phyloP scores from a whole-genome alignment of 768 basidiomycete species.

The Pisolithus sp. region DNA sequence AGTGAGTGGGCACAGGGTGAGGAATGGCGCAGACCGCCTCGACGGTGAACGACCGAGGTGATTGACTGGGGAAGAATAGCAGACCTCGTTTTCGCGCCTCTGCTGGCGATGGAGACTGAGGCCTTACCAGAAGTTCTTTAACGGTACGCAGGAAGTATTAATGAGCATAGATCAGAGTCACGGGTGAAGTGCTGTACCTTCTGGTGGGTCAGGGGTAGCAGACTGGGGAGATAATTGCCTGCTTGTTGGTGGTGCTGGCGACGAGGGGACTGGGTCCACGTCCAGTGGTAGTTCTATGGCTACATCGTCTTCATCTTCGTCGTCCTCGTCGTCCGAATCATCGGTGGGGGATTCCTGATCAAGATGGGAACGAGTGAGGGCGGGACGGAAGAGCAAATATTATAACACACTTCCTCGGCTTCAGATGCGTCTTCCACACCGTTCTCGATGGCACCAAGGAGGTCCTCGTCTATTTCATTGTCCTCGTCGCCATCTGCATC shows the following conservation, averaged over 20 bases:
- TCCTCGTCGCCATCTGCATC: slow-evolving; percentile 44
- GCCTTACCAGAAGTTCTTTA: slow-evolving; percentile 21
- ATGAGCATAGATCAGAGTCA: not conserved
- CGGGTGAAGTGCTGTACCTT: slow-evolving; percentile 21
- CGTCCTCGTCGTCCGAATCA: slow-evolving; percentile 54
- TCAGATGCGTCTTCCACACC: slow-evolving; percentile 61
- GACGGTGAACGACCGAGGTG: slow-evolving; percentile 68
- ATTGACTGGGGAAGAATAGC: slow-evolving; percentile 23
- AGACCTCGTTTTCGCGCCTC: slow-evolving; percentile 45
- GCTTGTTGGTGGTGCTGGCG: slow-evolving; percentile 23
- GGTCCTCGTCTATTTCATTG: slow-evolving; percentile 51
- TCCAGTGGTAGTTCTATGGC: slow-evolving; percentile 27
- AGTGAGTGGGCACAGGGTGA: slow-evolving; percentile 81
- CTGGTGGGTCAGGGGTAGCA: slow-evolving; percentile 27
- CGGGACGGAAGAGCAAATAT: not conserved
- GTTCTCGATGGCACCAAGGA: slow-evolving; percentile 51
- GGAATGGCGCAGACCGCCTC: slow-evolving; percentile 91
- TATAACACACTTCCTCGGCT: slow-evolving; percentile 57
- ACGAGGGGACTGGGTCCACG: slow-evolving; percentile 22
- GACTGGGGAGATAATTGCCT: slow-evolving; percentile 20
- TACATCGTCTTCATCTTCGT: slow-evolving; percentile 47
- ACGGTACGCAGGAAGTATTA: slow-evolving; percentile 15
- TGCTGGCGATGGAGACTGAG: slow-evolving; percentile 50
- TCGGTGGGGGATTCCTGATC: slow-evolving; percentile 53
- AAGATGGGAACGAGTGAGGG: slow-evolving; percentile 5